Evolutionary conservation across 2,329 filamentous ascomycete genomes (phyloP).

Genomic region (Penicillium fuscoglaucum): DNA sequence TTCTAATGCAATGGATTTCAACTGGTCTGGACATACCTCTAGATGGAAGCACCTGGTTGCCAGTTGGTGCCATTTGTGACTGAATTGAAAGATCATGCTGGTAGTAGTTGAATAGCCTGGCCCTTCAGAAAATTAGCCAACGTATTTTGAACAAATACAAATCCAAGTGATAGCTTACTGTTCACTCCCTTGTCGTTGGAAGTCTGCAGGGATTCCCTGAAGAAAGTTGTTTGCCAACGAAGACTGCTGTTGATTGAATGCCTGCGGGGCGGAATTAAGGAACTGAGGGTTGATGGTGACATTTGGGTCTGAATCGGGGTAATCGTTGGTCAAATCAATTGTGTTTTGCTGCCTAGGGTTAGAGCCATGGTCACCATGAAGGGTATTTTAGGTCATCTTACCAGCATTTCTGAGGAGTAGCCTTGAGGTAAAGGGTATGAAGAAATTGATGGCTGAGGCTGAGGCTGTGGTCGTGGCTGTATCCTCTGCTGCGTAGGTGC

Average conservation of each 20-base stretch:
- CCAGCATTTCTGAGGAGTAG: conserved; percentile 29
- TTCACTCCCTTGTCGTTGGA: conserved; percentile 28
- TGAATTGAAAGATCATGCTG: conserved; percentile 31
- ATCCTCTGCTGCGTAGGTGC: conserved; percentile 19
- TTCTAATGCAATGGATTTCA: not conserved
- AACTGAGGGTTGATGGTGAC: conserved; percentile 45
- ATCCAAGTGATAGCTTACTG: conserved; percentile 24
- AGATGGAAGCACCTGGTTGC: not conserved
- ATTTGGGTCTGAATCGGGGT: conserved; percentile 22
- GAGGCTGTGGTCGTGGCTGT: conserved; percentile 19
- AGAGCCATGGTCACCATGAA: conserved; percentile 7
- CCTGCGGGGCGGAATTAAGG: conserved; percentile 30
- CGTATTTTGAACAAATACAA: not conserved
- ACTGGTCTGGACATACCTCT: conserved; percentile 1
- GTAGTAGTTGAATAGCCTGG: conserved; percentile 29
- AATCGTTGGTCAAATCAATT: conserved; percentile 36
- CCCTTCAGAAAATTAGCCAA: not conserved
- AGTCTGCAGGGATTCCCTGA: conserved; percentile 30
- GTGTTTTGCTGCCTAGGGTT: conserved; percentile 25
- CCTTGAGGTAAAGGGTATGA: conserved; percentile 31
- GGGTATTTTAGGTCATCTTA: conserved; percentile 11
- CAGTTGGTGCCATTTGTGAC: conserved; percentile 15
- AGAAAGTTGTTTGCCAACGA: conserved; percentile 31
- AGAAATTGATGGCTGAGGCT: conserved; percentile 24
- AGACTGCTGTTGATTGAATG: conserved; percentile 24